Percentiles rank a stretch among this genome's conserved stretches.
Conservation (phyloP, 1,284 basidiomycete species). For the Rhodotorula sp. region DNA sequence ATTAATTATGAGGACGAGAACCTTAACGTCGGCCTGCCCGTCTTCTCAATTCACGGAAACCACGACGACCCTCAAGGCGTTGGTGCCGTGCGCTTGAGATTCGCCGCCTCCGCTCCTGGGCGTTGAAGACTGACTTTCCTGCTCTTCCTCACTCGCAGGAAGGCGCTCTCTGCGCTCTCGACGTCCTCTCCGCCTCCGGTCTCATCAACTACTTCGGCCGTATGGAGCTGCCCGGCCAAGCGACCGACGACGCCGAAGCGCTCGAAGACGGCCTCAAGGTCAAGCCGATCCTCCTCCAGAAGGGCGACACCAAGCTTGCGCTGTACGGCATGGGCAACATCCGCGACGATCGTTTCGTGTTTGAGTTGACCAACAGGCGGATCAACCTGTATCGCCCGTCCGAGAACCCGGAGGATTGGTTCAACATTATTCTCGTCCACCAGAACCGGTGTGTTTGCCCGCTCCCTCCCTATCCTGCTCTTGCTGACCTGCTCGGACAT, state of each 20-base stretch:
- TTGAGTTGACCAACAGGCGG: slow-evolving; percentile 86
- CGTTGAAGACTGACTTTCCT: neutral
- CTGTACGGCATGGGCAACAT: slow-evolving; percentile 96
- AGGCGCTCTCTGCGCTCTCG: slow-evolving; percentile 91
- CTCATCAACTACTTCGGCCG: slow-evolving; percentile 98
- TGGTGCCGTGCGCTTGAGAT: slow-evolving; percentile 65
- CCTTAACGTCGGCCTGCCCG: slow-evolving; percentile 88
- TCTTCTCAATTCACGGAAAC: slow-evolving; percentile 99
- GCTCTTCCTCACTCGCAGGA: slow-evolving; percentile 57
- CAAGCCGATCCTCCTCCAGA: slow-evolving; percentile 81
- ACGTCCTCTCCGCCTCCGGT: slow-evolving; percentile 89
- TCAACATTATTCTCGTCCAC: slow-evolving; percentile 89
- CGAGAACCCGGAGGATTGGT: slow-evolving; percentile 68
- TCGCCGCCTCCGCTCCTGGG: neutral
- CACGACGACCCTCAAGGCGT: slow-evolving; percentile 98
- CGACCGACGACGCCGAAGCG: slow-evolving; percentile 60
- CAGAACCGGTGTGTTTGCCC: slow-evolving; percentile 76
- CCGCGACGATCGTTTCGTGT: slow-evolving; percentile 93
- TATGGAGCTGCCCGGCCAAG: slow-evolving; percentile 55
- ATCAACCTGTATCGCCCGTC: slow-evolving; percentile 94
- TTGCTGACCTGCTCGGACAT: neutral
- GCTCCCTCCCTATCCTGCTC: neutral
- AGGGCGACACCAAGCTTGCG: slow-evolving; percentile 80
- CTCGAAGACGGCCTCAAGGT: slow-evolving; percentile 69
- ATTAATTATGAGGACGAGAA: slow-evolving; percentile 98